Base-by-base conservation (phyloP, 768 basidiomycete species). In the Tulasnella sp. region DNA sequence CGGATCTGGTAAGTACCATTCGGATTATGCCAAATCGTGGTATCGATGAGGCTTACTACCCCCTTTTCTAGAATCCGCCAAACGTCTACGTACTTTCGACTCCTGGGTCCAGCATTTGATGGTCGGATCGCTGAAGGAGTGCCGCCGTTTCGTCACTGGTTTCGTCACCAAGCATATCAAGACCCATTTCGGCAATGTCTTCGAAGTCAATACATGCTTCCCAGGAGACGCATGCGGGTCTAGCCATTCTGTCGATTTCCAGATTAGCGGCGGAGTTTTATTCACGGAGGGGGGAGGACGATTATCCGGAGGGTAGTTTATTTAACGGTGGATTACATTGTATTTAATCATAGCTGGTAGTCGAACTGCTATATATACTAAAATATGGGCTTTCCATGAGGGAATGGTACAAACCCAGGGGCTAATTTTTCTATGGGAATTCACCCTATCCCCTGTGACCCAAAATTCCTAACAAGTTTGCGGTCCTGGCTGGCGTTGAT, bases 211-310 rank as follows among this genome's bases (percentile, higher is more conserved):
- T 93, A 15, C 93, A 95, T 80, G 91, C 90, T 25, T 86, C 89
- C 52, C 93, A 96, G 80, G 97, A 99, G 84, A 98, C 96, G 0
- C 96, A 96, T 79, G 92, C 97, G 29, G 94, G 94, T 11, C 88
- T 99, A 39, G 96, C 96, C 11, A 93, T 99, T 14, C 86, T 99
- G 71, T 94, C 96, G 17, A 88, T 99, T 83, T 95, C 94, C 84
- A 87, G 92, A 34, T 88, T 98, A 85, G 86, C 91, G 7, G 85
- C 91, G 71, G 94, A 95, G 79, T n/a, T n/a, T n/a, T n/a, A n/a
- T n/a, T n/a, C n/a, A n/a, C n/a, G n/a, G n/a, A n/a, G n/a, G n/a
- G n/a, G n/a, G n/a, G n/a, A n/a, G n/a, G n/a, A n/a, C n/a, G n/a
- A n/a, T n/a, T n/a, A n/a, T n/a, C n/a, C n/a, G n/a, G n/a, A n/a